Conservation (phyloP, 2,329 filamentous ascomycete genomes). For the Exophiala bonariae region DNA sequence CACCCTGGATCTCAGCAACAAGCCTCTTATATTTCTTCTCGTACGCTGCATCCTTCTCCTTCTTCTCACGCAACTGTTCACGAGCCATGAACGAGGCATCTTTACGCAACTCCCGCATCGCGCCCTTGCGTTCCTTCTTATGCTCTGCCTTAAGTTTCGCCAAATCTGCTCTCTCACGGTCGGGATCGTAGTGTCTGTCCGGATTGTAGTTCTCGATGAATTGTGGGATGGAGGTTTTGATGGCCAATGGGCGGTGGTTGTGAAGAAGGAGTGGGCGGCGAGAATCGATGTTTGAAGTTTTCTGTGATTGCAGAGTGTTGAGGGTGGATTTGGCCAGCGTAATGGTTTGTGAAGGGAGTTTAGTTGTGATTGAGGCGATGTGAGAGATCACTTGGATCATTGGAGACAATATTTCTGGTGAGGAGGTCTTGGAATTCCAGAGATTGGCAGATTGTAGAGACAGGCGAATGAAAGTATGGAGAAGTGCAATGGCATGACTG, state of each 20-base stretch:
- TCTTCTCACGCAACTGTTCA: conserved; percentile 88
- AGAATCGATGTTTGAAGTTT: conserved; percentile 58
- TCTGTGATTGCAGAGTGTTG: conserved; percentile 45
- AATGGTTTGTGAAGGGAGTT: conserved; percentile 55
- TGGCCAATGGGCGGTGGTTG: conserved; percentile 82
- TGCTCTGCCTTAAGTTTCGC: conserved; percentile 85
- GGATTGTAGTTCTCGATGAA: conserved; percentile 97
- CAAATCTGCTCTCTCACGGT: conserved; percentile 82
- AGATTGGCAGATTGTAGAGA: conserved; percentile 68
- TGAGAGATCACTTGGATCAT: conserved; percentile 59
- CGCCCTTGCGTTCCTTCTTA: conserved; percentile 94
- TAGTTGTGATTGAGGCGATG: conserved; percentile 44
- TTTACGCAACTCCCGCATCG: conserved; percentile 89
- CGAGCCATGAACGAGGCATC: conserved; percentile 91
- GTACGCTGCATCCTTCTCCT: conserved; percentile 87
- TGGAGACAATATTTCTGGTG: conserved; percentile 75
- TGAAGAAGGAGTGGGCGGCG: conserved; percentile 85
- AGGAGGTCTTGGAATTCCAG: conserved; percentile 73
- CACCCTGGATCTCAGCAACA: conserved; percentile 91
- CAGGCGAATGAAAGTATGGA: conserved; percentile 56
- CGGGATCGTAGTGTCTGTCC: conserved; percentile 93
- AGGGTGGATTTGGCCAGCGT: conserved; percentile 33
- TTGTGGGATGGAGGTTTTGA: conserved; percentile 85
- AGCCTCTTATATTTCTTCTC: conserved; percentile 94
- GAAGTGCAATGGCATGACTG: conserved; percentile 11